phyloP scores from a whole-genome alignment of 441 rosid genomes.

The Gossypium davidsonii region DNA sequence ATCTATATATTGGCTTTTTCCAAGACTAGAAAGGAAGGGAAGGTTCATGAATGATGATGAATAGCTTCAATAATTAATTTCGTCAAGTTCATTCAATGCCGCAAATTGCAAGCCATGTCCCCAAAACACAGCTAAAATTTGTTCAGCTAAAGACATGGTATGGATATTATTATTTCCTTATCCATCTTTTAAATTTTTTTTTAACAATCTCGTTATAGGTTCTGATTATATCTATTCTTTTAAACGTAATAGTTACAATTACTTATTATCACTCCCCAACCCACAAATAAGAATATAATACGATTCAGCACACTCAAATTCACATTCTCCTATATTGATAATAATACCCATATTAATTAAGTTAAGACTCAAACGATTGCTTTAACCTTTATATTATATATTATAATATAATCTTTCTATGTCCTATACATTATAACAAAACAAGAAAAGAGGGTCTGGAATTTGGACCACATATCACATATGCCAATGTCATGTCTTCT shows the following conservation, averaged over 20 bases:
- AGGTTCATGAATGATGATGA: neutral
- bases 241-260: too few relatives aligned
- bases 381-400: neutral
- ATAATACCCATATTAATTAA: too few relatives aligned
- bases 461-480: neutral
- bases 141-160: neutral
- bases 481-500: neutral
- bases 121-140: neutral
- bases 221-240: too few relatives aligned
- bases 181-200: too few relatives aligned
- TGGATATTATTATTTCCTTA: neutral
- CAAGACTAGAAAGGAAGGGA: neutral
- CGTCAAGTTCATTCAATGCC: neutral
- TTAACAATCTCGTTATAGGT: too few relatives aligned
- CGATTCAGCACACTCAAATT: rapidly evolving
- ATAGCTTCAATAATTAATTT: neutral
- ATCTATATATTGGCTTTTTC: too few relatives aligned
- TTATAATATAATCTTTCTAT: neutral
- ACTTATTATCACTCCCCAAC: rapidly evolving
- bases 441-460: neutral
- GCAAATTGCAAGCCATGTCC: neutral
- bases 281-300: rapidly evolving
- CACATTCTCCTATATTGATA: rapidly evolving
- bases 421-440: neutral
- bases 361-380: rapidly evolving